Conservation (phyloP, 257 asterid genomes). For the Craterostigma plantagineum region DNA sequence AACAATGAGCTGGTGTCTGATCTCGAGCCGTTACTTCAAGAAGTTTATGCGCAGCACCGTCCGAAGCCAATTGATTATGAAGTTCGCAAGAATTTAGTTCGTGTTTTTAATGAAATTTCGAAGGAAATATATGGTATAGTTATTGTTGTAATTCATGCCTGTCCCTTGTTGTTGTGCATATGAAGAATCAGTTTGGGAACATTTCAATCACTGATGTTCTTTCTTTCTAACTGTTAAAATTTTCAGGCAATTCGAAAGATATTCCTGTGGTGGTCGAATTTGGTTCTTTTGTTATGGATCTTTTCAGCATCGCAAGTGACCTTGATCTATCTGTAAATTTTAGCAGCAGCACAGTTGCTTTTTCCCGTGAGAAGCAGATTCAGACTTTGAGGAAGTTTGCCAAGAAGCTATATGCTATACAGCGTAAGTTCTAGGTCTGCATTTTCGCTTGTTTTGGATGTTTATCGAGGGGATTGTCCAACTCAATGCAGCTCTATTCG, state of each 20-base stretch:
- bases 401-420: slow-evolving; percentile 48
- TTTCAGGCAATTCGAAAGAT: slow-evolving; percentile 33
- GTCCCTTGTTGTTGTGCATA: background rate
- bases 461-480: background rate
- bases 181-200: background rate
- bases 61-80: slow-evolving; percentile 55
- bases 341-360: slow-evolving; percentile 14
- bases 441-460: slow-evolving; percentile 1
- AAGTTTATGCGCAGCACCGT: slow-evolving; percentile 28
- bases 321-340: slow-evolving; percentile 80
- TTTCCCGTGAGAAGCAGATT: slow-evolving; percentile 62
- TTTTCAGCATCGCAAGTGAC: slow-evolving; percentile 59
- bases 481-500: no score
- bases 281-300: slow-evolving; percentile 89
- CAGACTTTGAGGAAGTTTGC: slow-evolving; percentile 66
- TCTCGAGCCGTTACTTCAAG: slow-evolving; percentile 49
- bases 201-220: slow-evolving; percentile 4
- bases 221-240: slow-evolving; percentile 2
- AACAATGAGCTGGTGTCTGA: slow-evolving; percentile 19
- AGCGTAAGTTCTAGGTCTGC: slow-evolving; percentile 28
- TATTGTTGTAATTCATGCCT: slow-evolving; percentile 6
- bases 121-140: slow-evolving; percentile 61
- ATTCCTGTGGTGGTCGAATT: slow-evolving; percentile 66
- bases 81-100: slow-evolving; percentile 46
- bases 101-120: slow-evolving; percentile 64